Evolutionary conservation across 306 rosid species (phyloP), one percentile per base, ranked within the genome.

Genomic region (Morella rubra): DNA sequence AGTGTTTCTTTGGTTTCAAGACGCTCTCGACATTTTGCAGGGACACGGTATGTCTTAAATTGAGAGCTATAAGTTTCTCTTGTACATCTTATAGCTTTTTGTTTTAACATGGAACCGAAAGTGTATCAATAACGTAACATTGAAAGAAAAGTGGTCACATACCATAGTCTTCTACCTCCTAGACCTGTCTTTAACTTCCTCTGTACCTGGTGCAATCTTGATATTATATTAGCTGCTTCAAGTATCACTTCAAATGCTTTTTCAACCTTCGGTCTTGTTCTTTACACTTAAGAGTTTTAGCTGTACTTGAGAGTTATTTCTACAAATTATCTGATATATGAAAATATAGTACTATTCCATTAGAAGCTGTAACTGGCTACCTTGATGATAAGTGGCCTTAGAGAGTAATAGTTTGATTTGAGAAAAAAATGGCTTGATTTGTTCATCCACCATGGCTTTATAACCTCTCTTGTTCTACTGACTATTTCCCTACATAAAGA

Each of bases 21-120:
- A 70, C 95, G 98, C 71, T 95, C 98, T 75, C 90, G 97, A 70
- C 97, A 92, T 87, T 95, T 95, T 87, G 98, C 98, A 7, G 98
- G 98, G 84, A 95, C 98, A 76, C 97, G 97, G 98, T 93, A 81
- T 82, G 83, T 45, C 77, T 56, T 66, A 16, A 14, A 58, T 19
- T 22, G 49, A 18, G 37, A 18, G 13, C 15, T 64, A 7, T 64
- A 19, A 64, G 16, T 37, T 64, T 40, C 16, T 6, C 24, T 18
- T 44, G 69, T 15, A 37, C 69, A 64, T 40, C 11, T 64, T 64
- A 64, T 64, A 14, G 20, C 44, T 16, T 9, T 62, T 37, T 32
- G 3, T 62, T 62, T 32, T 54, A 32, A 37, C 20, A 62, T 32
- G 69, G 19, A 42, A 9, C 24, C 42, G 71, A 66, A 64, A 66